A percentile compares a stretch with the other conserved stretches of the same genome.
Conservation (phyloP, 2,329 filamentous ascomycete genomes). For the Cladorrhinum sp. region DNA sequence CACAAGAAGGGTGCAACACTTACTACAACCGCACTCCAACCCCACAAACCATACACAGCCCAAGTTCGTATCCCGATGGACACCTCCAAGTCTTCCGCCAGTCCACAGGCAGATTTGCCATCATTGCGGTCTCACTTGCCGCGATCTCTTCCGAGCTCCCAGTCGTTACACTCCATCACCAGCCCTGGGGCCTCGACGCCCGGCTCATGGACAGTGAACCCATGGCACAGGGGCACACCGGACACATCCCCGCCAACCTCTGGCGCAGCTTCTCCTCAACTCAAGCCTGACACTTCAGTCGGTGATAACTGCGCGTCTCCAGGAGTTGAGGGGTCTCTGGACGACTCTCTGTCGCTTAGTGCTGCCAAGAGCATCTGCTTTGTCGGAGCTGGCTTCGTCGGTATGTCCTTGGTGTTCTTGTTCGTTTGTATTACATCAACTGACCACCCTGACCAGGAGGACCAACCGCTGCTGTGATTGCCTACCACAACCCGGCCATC, state of each 20-base stretch:
- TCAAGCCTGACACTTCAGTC: slow-evolving; percentile 18
- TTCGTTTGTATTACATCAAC: neutral
- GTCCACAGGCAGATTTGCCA: neutral
- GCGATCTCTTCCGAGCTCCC: slow-evolving; percentile 21
- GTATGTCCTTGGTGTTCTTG: slow-evolving; percentile 32
- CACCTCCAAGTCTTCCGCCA: slow-evolving; percentile 1
- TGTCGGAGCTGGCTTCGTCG: slow-evolving; percentile 59
- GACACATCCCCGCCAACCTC: slow-evolving; percentile 29
- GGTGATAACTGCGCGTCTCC: slow-evolving; percentile 10
- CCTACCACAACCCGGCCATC: slow-evolving; percentile 56
- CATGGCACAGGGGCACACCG: slow-evolving; percentile 22
- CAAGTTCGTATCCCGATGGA: slow-evolving; percentile 14
- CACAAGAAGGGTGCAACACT: slow-evolving; percentile 1
- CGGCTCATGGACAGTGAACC: slow-evolving; percentile 20
- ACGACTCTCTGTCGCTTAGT: neutral
- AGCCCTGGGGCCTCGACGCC: slow-evolving; percentile 21
- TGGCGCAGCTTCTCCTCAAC: slow-evolving; percentile 26
- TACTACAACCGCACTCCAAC: neutral
- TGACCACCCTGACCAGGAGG: slow-evolving; percentile 42
- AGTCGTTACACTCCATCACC: slow-evolving; percentile 21
- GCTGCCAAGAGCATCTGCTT: slow-evolving; percentile 47
- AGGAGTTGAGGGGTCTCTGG: slow-evolving; percentile 3
- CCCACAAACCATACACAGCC: neutral
- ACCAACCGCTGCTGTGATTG: slow-evolving; percentile 59
- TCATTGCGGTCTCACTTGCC: slow-evolving; percentile 10